Evolutionary conservation across 2,329 filamentous ascomycete genomes (phyloP), one percentile per base, ranked within the genome.

Genomic region (Sarocladium kiliense): DNA sequence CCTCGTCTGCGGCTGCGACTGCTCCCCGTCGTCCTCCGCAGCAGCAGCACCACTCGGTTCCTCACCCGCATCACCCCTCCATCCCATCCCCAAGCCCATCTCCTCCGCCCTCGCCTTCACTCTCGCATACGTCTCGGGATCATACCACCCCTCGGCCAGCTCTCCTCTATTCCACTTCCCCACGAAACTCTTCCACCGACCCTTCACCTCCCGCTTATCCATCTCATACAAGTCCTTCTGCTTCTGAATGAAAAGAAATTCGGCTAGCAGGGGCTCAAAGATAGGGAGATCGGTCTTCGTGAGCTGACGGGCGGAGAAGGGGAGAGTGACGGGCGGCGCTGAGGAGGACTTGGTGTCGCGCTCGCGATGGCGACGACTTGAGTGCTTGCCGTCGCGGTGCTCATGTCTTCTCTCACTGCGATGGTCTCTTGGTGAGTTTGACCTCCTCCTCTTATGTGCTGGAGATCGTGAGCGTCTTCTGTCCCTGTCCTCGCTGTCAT

Each of bases 121-220:
- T 23, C 68, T 65, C 34, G 64, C 62, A 58, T 89, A 83, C 60
- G 85, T 88, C 56, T 81, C 81, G 7, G 91, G 88, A 65, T 95
- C 90, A 71, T 97, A 99, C 93, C 93, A 99, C 47, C 90, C 90
- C 69, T 93, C 87, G 3, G 89, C 87, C 59, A 97, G 77, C 72
- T 93, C 89, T 66, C 86, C 87, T 63, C 84, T 82, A 74, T 99
- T 99, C 93, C 94, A 99, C 77, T 91, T 93, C 3, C 81, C 78
- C 12, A 93, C 69, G 64, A 97, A 99, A 67, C 91, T 93, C 78
- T 96, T 96, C 91, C 93, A 99, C 55, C 93, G 77, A 1, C 92
- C 91, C 60, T 80, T 87, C 1, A 85, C 72, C 67, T 97, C 92
- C n/a, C 81, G 79, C 59, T 90, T 86, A 55, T 84, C 80, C 61